Conservation (phyloP, 192 early-diverging fungal genomes). For the Linnemannia hyalina region DNA sequence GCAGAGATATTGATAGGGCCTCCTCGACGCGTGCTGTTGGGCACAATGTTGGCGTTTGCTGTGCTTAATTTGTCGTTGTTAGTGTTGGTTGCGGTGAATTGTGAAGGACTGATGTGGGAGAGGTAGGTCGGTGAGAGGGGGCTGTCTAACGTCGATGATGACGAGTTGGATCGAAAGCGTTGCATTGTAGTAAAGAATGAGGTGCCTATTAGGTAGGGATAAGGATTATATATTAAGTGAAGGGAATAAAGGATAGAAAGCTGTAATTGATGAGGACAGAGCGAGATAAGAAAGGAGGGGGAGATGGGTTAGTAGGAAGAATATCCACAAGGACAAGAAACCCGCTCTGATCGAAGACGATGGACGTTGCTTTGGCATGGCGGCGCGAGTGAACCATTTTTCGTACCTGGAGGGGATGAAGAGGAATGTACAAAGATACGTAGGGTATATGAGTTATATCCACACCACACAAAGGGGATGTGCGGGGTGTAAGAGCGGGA, state of each 20-base stretch:
- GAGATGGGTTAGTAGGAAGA: too few relatives aligned
- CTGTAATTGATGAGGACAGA: background rate
- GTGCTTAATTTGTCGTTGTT: background rate
- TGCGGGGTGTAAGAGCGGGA: background rate
- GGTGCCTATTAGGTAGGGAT: background rate
- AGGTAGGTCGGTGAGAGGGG: conserved; percentile 18
- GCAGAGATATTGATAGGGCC: conserved; percentile 19
- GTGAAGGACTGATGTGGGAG: background rate
- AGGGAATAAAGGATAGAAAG: background rate
- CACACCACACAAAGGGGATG: too few relatives aligned
- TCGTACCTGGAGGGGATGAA: too few relatives aligned
- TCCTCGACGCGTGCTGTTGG: background rate
- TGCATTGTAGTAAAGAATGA: conserved; percentile 1
- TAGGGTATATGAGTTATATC: too few relatives aligned
- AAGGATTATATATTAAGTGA: background rate
- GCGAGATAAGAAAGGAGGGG: background rate
- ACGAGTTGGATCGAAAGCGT: conserved; percentile 35
- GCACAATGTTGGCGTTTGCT: background rate
- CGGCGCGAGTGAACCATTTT: too few relatives aligned
- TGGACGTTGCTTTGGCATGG: too few relatives aligned
- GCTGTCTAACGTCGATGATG: conserved; percentile 17
- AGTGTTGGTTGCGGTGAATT: background rate
- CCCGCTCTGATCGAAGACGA: too few relatives aligned
- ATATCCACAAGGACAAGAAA: too few relatives aligned
- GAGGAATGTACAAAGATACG: too few relatives aligned